Evolutionary conservation across 1,284 basidiomycete genomes (phyloP).

Genomic region (Moesziomyces sp.): DNA sequence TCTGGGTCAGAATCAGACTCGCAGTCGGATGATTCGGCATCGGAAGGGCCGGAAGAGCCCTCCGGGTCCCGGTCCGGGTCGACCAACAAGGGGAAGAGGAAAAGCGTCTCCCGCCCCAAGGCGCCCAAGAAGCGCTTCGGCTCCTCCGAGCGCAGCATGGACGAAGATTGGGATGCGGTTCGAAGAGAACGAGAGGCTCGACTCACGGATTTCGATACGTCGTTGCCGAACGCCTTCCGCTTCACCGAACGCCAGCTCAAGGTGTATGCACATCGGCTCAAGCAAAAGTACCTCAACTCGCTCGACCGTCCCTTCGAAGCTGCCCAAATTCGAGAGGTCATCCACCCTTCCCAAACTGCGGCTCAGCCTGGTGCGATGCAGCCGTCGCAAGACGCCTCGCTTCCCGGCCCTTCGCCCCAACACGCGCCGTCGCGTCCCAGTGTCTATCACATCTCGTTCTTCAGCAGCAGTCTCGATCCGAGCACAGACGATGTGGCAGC

Average conservation of each 20-base stretch:
- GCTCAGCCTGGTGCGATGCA: not conserved
- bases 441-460: constrained; percentile 34
- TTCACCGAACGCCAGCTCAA: constrained; percentile 27
- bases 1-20: constrained; percentile 19
- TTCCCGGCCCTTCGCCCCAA: not conserved
- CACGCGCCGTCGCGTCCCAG: not conserved
- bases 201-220: constrained; percentile 19
- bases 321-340: constrained; percentile 10
- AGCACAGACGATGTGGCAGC: constrained; percentile 9
- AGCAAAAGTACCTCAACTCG: constrained; percentile 35
- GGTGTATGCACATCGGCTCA: constrained; percentile 37
- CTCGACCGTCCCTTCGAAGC: constrained; percentile 38
- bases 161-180: constrained; percentile 16
- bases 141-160: constrained; percentile 5
- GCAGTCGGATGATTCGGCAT: constrained; percentile 10
- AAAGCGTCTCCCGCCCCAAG: not conserved
- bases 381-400: not conserved
- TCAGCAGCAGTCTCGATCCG: constrained; percentile 23
- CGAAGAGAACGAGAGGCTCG: constrained; percentile 24
- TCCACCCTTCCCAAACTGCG: not conserved
- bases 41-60: constrained; percentile 10
- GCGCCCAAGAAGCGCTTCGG: constrained; percentile 2
- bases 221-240: constrained; percentile 32
- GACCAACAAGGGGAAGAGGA: constrained; percentile 17
- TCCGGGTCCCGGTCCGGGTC: not conserved